Conservation (phyloP, 495 filamentous ascomycete species). For the Aspergillus taichungensis region DNA sequence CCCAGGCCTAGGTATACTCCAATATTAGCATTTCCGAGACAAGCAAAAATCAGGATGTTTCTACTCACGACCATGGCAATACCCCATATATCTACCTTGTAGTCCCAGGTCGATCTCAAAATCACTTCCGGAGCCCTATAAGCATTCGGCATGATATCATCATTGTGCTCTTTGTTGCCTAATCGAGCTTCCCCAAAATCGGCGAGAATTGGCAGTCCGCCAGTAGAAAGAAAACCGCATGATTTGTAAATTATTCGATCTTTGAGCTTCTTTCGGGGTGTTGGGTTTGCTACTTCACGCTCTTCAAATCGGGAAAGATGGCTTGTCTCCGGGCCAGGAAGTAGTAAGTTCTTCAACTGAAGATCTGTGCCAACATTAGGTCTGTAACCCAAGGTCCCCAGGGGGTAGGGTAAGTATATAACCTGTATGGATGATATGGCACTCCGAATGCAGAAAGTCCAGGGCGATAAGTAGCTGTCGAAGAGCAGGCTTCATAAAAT, state of each 20-base stretch:
- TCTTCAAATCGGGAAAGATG: slow-evolving; percentile 9
- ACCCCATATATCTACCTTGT: slow-evolving; percentile 33
- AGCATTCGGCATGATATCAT: slow-evolving; percentile 11
- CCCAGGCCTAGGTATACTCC: not conserved
- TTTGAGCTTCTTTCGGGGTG: slow-evolving; percentile 13
- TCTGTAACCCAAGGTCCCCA: no score
- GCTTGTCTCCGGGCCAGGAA: slow-evolving; percentile 2
- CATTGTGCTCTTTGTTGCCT: slow-evolving; percentile 15
- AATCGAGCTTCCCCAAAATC: slow-evolving; percentile 22
- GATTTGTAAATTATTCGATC: slow-evolving; percentile 16
- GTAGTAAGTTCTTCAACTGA: slow-evolving; percentile 8
- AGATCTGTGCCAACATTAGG: slow-evolving; percentile 4
- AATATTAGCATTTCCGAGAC: no score
- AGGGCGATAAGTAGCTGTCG: slow-evolving; percentile 19
- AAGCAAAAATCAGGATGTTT: not conserved
- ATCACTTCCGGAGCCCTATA: slow-evolving; percentile 28
- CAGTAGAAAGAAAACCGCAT: no score
- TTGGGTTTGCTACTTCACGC: slow-evolving; percentile 4
- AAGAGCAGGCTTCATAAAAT: slow-evolving; percentile 10
- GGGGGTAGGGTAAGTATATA: no score
- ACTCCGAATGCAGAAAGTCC: slow-evolving; percentile 29
- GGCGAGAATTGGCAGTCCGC: slow-evolving; percentile 2
- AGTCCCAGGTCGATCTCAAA: slow-evolving; percentile 25
- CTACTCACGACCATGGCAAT: slow-evolving; percentile 34
- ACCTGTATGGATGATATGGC: slow-evolving; percentile 33